phyloP scores from a whole-genome alignment of 129 eudicot genomes.

The Silybum marianum region DNA sequence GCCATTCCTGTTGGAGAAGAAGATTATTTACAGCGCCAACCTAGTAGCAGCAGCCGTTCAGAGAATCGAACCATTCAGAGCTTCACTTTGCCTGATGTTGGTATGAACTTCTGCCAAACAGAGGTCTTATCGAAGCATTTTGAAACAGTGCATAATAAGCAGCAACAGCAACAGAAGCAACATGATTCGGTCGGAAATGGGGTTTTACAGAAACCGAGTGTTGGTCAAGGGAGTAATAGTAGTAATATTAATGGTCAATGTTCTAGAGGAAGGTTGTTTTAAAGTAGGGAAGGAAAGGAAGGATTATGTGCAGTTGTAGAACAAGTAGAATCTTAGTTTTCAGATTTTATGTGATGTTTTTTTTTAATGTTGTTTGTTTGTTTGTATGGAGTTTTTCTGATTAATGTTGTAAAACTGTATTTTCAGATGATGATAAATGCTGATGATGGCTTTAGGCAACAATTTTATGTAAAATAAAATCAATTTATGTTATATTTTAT shows the following conservation, averaged over 20 bases:
- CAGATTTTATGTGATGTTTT: not conserved
- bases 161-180: not conserved
- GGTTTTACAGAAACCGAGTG: slow-evolving; percentile 26
- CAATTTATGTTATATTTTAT: not conserved
- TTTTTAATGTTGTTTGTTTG: not conserved
- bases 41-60: slow-evolving; percentile 26
- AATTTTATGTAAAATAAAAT: slow-evolving; percentile 4
- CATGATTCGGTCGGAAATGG: slow-evolving; percentile 28
- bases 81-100: slow-evolving; percentile 24
- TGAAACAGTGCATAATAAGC: slow-evolving; percentile 20
- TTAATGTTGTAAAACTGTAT: slow-evolving; percentile 25
- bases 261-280: slow-evolving; percentile 38
- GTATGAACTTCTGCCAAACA: slow-evolving; percentile 35
- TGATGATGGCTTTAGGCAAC: slow-evolving; percentile 5
- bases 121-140: slow-evolving; percentile 29
- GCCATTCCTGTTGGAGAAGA: slow-evolving; percentile 55
- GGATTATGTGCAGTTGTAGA: slow-evolving; percentile 38
- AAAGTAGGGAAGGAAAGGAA: slow-evolving; percentile 9
- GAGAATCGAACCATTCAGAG: slow-evolving; percentile 11
- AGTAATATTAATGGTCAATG: slow-evolving; percentile 17
- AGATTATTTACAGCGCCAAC: slow-evolving; percentile 39
- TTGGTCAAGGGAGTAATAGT: not conserved
- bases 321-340: slow-evolving; percentile 29
- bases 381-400: not conserved
- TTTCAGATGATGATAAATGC: slow-evolving; percentile 32